These are phyloP conservation scores for Sporothrix phasma DNA, from an alignment of 2,329 filamentous ascomycete genomes.

Conservation along the genomic window DNA sequence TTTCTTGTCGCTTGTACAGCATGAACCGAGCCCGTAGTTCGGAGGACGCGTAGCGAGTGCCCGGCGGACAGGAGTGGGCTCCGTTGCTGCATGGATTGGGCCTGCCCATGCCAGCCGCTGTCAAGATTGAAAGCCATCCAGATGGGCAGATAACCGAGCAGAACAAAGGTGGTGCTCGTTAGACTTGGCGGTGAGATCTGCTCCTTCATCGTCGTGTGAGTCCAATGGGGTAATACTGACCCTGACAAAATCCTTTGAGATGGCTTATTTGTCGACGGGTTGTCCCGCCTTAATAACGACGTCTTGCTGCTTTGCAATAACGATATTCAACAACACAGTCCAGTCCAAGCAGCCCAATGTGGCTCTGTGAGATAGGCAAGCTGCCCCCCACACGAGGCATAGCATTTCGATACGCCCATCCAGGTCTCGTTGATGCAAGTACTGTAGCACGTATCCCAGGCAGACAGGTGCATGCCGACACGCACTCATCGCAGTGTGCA, in stretches of 20 bases:
- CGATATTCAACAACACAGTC: not conserved
- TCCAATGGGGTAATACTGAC: not conserved
- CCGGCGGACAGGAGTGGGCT: not conserved
- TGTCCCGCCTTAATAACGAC: not conserved
- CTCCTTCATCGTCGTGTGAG: not conserved
- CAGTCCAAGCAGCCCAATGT: not conserved
- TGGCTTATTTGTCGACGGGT: not conserved
- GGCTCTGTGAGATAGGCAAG: not conserved
- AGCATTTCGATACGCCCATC: not conserved
- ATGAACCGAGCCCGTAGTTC: not conserved
- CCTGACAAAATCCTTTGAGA: not conserved
- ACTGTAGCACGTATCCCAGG: not conserved
- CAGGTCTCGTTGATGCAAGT: not conserved
- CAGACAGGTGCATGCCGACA: not conserved
- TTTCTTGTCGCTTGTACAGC: not conserved
- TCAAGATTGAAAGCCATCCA: not conserved
- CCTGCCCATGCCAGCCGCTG: not conserved
- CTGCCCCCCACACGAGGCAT: slow-evolving; percentile 1
- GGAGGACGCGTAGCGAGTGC: not conserved
- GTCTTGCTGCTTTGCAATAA: not conserved
- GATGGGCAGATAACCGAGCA: not conserved
- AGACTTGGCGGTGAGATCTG: not conserved
- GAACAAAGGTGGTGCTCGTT: not conserved
- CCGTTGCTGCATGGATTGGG: not conserved
- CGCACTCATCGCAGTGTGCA: not conserved